A percentile compares a stretch with the other conserved stretches of the same genome.
phyloP scores from a whole-genome alignment of 176 grass and related monocot species.

The Rhynchospora pubera region DNA sequence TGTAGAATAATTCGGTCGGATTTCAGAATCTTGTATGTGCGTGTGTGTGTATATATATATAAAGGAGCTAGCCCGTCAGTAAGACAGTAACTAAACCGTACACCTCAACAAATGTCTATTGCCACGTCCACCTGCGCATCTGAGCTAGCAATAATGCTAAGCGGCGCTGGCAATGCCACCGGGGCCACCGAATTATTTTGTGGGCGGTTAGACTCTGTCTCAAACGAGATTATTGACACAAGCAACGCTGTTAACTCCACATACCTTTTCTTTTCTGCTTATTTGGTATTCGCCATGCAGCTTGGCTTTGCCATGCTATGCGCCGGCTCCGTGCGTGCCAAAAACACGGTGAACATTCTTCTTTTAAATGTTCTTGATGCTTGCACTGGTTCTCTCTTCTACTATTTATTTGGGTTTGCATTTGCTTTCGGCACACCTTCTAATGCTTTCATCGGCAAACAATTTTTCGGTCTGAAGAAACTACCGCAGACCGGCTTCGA shows the following conservation, averaged over 20 bases:
- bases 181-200: neutral
- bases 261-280: constrained; percentile 86
- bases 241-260: constrained; percentile 48
- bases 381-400: constrained; percentile 68
- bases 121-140: too few species aligned
- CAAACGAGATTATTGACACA: neutral
- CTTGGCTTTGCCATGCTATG: constrained; percentile 92
- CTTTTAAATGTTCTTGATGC: constrained; percentile 89
- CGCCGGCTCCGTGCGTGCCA: constrained; percentile 76
- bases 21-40: too few species aligned
- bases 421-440: constrained; percentile 72
- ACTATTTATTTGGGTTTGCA: constrained; percentile 93
- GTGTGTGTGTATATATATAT: too few species aligned
- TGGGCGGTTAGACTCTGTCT: neutral
- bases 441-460: constrained; percentile 76
- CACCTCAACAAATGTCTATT: too few species aligned
- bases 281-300: constrained; percentile 91
- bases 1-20: too few species aligned
- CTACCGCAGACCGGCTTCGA: constrained; percentile 41
- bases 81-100: too few species aligned
- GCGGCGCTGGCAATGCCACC: neutral
- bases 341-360: constrained; percentile 98
- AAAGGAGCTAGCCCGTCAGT: too few species aligned
- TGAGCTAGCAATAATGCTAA: too few species aligned
- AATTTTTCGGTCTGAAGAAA: constrained; percentile 59